Evolutionary conservation across 495 filamentous ascomycete genomes (phyloP).

Genomic region (Sphaerosporella brunnea): DNA sequence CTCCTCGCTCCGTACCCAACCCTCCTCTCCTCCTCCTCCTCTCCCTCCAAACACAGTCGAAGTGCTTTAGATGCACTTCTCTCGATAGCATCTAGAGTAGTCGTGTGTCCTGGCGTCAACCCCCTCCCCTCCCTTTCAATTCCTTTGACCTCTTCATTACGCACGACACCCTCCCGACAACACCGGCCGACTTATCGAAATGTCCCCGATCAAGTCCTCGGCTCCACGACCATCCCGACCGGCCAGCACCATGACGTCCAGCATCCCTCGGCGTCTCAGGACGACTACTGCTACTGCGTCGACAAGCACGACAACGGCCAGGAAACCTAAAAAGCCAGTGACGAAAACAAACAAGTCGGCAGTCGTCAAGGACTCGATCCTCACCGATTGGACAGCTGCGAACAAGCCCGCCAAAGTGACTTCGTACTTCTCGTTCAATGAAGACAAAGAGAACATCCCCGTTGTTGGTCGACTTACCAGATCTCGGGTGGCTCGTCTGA

Average conservation of each 20-base stretch:
- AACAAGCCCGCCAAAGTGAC: constrained; percentile 8
- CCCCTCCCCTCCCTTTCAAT: not conserved
- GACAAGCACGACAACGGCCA: not conserved
- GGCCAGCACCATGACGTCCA: constrained; percentile 12
- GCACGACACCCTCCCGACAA: not conserved
- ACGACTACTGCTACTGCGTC: constrained; percentile 7
- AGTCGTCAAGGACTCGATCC: not conserved
- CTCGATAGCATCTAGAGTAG: too few relatives aligned
- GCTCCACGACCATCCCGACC: not conserved
- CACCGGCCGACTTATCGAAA: constrained; percentile 7
- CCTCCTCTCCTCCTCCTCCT: too few relatives aligned
- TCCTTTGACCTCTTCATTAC: not conserved
- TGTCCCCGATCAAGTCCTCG: constrained; percentile 19
- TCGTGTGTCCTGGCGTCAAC: not conserved
- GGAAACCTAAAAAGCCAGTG: not conserved
- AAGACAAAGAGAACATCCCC: constrained; percentile 25
- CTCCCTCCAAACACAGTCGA: too few relatives aligned
- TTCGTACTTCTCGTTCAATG: constrained; percentile 15
- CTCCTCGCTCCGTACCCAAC: too few relatives aligned
- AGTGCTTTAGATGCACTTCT: too few relatives aligned
- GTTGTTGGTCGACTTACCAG: not conserved
- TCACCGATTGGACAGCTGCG: constrained; percentile 8
- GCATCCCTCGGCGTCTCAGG: constrained; percentile 21
- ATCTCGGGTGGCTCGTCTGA: not conserved
- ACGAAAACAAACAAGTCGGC: constrained; percentile 3